phyloP scores from a whole-genome alignment of 2,329 filamentous ascomycete genomes.

The Aureobasidium sp. region DNA sequence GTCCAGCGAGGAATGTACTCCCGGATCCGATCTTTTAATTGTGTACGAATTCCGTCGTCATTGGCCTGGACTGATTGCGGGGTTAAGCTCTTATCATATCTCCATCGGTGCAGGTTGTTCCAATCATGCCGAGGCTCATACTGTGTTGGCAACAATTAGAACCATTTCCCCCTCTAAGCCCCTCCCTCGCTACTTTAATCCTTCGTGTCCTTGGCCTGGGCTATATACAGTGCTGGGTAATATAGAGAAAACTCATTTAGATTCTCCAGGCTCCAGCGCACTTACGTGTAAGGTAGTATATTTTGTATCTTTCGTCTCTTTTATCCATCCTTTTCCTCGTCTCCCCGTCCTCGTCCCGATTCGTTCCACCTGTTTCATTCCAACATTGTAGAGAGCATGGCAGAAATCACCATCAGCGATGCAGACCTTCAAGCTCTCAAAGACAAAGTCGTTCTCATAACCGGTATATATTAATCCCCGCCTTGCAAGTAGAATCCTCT shows the following conservation, averaged over 20 bases:
- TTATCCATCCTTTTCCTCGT: neutral
- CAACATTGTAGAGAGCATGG: neutral
- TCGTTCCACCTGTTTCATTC: neutral
- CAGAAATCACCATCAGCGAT: constrained; percentile 34
- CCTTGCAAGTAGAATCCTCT: constrained; percentile 13
- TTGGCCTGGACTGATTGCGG: neutral
- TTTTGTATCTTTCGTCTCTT: neutral
- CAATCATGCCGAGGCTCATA: neutral
- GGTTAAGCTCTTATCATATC: neutral
- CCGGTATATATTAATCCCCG: neutral
- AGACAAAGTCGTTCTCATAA: constrained; percentile 7
- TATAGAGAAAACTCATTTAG: neutral
- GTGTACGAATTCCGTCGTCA: constrained; percentile 2
- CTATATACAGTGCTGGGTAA: neutral
- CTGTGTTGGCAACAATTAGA: neutral
- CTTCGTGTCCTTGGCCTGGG: neutral
- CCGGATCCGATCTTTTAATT: neutral
- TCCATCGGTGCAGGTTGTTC: neutral
- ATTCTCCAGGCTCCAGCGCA: neutral
- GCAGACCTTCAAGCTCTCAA: constrained; percentile 35
- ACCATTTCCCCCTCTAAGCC: neutral
- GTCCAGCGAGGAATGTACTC: constrained; percentile 1
- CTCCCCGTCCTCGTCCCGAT: neutral
- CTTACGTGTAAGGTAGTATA: neutral
- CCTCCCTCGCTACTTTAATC: neutral